Conservation (phyloP, 176 grass and related monocot genomes). For the Carex littledalei region DNA sequence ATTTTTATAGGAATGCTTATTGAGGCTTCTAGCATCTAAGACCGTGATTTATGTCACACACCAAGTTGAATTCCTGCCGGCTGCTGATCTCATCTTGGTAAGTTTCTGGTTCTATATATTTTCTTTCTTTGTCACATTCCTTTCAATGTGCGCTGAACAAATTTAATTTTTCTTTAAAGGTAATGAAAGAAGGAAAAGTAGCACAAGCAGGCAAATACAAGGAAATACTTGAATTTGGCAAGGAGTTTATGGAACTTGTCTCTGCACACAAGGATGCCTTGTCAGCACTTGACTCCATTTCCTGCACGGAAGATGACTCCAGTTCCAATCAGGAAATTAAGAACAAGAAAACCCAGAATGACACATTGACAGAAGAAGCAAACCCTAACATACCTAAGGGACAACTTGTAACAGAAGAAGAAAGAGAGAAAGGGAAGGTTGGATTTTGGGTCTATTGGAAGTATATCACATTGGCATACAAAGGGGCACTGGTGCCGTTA, state of each 20-base stretch:
- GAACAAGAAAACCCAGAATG: neutral
- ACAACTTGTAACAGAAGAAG: conserved; percentile 82
- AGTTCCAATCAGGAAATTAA: neutral
- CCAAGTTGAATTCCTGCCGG: conserved; percentile 83
- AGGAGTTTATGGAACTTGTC: conserved; percentile 48
- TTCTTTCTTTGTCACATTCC: neutral
- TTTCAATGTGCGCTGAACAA: neutral
- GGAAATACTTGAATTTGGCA: conserved; percentile 46
- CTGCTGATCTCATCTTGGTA: conserved; percentile 87
- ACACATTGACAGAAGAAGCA: conserved; percentile 2
- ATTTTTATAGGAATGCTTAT: conserved; percentile 58
- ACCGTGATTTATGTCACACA: conserved; percentile 94
- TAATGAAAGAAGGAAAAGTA: conserved; percentile 60
- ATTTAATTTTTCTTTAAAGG: conserved; percentile 27
- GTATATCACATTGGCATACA: conserved; percentile 71
- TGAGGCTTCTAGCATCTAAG: conserved; percentile 44
- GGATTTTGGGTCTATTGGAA: conserved; percentile 90
- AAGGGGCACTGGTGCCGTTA: conserved; percentile 61
- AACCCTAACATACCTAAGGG: conserved; percentile 17
- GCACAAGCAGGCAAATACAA: conserved; percentile 42
- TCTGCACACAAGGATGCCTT: conserved; percentile 49
- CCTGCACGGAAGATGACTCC: neutral
- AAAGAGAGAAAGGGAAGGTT: conserved; percentile 81
- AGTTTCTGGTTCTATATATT: conserved; percentile 25
- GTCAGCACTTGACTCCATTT: conserved; percentile 22